Evolutionary conservation across 495 filamentous ascomycete genomes (phyloP).

Genomic region (Articulospora tetracladia): DNA sequence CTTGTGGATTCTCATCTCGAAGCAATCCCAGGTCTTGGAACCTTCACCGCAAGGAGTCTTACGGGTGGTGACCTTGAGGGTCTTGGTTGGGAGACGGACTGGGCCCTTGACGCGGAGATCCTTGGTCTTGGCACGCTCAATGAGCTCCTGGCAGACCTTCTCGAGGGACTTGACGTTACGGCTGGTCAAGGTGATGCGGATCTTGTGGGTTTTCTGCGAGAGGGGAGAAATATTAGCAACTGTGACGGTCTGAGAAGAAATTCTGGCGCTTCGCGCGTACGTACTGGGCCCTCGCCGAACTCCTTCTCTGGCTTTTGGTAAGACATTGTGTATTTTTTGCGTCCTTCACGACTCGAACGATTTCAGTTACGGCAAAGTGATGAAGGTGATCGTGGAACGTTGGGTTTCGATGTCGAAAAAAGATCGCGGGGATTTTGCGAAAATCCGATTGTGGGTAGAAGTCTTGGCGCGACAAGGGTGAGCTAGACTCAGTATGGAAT

Average conservation of each 20-base stretch:
- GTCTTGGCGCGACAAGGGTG: conserved; percentile 34
- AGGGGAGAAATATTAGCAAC: background rate
- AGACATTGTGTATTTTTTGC: conserved; percentile 58
- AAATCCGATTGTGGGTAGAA: conserved; percentile 27
- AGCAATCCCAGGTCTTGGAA: conserved; percentile 99
- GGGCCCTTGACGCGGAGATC: conserved; percentile 97
- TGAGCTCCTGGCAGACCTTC: conserved; percentile 97
- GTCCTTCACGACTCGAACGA: conserved; percentile 66
- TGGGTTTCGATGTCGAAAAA: conserved; percentile 7
- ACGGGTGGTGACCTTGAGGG: conserved; percentile 89
- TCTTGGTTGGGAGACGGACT: conserved; percentile 98
- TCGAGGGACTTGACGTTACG: conserved; percentile 91
- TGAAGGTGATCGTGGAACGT: conserved; percentile 46
- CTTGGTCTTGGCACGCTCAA: conserved; percentile 98
- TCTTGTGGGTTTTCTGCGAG: conserved; percentile 87
- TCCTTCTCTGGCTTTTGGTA: conserved; percentile 97
- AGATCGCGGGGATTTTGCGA: conserved; percentile 12
- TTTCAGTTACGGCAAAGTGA: conserved; percentile 75
- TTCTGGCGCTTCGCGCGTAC: conserved; percentile 22
- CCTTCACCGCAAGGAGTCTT: conserved; percentile 99
- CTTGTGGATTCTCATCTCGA: conserved; percentile 99
- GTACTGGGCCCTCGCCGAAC: conserved; percentile 77
- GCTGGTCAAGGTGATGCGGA: conserved; percentile 95
- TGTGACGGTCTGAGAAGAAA: background rate
- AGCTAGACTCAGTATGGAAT: conserved; percentile 7